phyloP scores from a whole-genome alignment of 768 basidiomycete genomes.

The Pleurotus sapidus region DNA sequence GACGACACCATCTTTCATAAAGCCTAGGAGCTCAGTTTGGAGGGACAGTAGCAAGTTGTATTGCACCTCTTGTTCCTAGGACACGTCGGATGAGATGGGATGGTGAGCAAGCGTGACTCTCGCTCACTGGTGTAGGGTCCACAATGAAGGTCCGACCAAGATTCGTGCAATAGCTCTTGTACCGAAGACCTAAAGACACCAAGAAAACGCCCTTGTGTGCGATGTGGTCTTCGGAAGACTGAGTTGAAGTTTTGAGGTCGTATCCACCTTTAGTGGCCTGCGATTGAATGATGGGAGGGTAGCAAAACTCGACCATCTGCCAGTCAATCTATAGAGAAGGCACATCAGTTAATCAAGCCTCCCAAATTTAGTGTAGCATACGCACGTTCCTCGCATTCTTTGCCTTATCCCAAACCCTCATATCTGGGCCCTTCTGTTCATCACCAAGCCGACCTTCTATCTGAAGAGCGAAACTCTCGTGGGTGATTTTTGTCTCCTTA shows the following conservation, averaged over 20 bases:
- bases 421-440: constrained; percentile 86
- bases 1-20: constrained; percentile 76
- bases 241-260: constrained; percentile 83
- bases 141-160: constrained; percentile 94
- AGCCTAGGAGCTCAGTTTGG: constrained; percentile 70
- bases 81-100: neutral
- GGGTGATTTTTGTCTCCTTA: constrained; percentile 85
- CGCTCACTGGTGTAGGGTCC: constrained; percentile 78
- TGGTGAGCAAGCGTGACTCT: neutral
- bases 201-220: constrained; percentile 88
- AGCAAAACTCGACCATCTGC: constrained; percentile 88
- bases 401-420: constrained; percentile 87
- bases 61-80: constrained; percentile 87
- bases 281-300: constrained; percentile 94
- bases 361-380: constrained; percentile 12
- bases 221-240: constrained; percentile 81
- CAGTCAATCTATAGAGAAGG: constrained; percentile 69
- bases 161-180: constrained; percentile 91
- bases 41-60: constrained; percentile 77
- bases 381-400: constrained; percentile 73
- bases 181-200: constrained; percentile 84
- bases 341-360: constrained; percentile 4
- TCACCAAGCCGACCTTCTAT: constrained; percentile 89
- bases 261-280: constrained; percentile 81
- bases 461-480: constrained; percentile 80